Evolutionary conservation across 441 rosid genomes (phyloP).

Genomic region (Brassica balearica): DNA sequence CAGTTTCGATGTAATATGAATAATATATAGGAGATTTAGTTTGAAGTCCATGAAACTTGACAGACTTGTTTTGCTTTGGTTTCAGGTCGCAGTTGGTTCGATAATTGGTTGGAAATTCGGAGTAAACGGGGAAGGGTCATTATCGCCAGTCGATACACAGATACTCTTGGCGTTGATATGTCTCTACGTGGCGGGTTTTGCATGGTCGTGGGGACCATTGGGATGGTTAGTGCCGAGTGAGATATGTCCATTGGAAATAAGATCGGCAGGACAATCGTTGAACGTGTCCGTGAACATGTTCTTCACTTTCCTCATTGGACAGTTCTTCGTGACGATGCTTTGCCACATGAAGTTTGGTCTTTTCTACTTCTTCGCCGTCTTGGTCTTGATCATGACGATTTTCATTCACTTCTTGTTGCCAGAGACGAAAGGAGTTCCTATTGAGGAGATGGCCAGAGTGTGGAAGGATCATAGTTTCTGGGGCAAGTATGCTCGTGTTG

Average conservation of each 20-base stretch:
- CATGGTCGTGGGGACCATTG: constrained; percentile 60
- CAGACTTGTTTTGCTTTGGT: background rate
- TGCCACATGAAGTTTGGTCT: constrained; percentile 51
- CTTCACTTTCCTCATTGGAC: constrained; percentile 51
- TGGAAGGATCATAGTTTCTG: constrained; percentile 46
- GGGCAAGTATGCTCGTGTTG: constrained; percentile 35
- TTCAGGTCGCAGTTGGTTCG: constrained; percentile 40
- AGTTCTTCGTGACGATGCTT: constrained; percentile 51
- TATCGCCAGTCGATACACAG: constrained; percentile 23
- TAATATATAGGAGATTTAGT: background rate
- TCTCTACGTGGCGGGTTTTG: constrained; percentile 49
- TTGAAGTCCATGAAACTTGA: background rate
- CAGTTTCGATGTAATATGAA: background rate
- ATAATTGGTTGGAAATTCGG: constrained; percentile 44
- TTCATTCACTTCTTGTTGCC: constrained; percentile 48
- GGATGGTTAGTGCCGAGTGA: constrained; percentile 61
- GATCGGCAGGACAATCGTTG: constrained; percentile 52
- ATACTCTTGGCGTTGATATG: constrained; percentile 43
- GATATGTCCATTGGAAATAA: constrained; percentile 52
- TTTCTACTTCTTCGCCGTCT: constrained; percentile 47
- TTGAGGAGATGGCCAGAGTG: constrained; percentile 51
- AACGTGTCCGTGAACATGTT: constrained; percentile 56
- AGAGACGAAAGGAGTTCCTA: constrained; percentile 58
- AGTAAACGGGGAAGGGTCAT: constrained; percentile 39
- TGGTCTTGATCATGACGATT: constrained; percentile 48